Conservation (phyloP, 2,329 filamentous ascomycete genomes). For the Ascocoryne sarcoides region DNA sequence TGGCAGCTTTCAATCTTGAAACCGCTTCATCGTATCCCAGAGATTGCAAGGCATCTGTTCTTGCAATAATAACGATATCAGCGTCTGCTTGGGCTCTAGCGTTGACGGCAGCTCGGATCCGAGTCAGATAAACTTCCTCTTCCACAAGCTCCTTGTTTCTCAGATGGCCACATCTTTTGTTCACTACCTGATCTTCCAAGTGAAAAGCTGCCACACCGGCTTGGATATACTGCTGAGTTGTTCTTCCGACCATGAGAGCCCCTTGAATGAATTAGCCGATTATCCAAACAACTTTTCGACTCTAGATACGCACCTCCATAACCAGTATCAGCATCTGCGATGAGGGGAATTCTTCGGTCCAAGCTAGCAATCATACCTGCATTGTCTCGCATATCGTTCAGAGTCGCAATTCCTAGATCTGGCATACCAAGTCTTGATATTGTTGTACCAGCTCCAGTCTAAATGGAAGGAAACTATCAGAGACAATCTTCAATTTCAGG, state of each 20-base stretch:
- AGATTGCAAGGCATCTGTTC: conserved; percentile 51
- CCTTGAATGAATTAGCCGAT: background rate
- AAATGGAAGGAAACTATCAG: conserved; percentile 28
- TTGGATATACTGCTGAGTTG: conserved; percentile 41
- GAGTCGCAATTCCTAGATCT: conserved; percentile 40
- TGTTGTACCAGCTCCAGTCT: conserved; percentile 44
- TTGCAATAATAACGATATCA: conserved; percentile 55
- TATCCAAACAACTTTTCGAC: conserved; percentile 15
- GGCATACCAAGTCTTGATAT: conserved; percentile 39
- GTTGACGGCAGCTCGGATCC: conserved; percentile 46
- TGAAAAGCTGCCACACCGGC: conserved; percentile 50
- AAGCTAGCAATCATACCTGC: conserved; percentile 45
- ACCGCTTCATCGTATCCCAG: conserved; percentile 49
- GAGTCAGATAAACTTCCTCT: conserved; percentile 27
- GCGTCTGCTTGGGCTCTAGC: conserved; percentile 39
- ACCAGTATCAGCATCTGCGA: conserved; percentile 46
- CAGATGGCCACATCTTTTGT: conserved; percentile 58
- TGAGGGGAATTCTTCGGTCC: conserved; percentile 38
- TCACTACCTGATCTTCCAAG: conserved; percentile 53
- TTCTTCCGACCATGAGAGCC: conserved; percentile 40
- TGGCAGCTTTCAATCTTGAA: conserved; percentile 39
- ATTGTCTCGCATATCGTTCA: conserved; percentile 43
- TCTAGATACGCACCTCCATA: conserved; percentile 20
- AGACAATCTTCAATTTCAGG: too few species aligned
- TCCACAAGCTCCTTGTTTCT: conserved; percentile 50